A percentile compares a stretch with the other conserved stretches of the same genome.
These are phyloP conservation scores for Cardamine resedifolia DNA, from an alignment of 345 rosid species.

Conservation along the genomic window DNA sequence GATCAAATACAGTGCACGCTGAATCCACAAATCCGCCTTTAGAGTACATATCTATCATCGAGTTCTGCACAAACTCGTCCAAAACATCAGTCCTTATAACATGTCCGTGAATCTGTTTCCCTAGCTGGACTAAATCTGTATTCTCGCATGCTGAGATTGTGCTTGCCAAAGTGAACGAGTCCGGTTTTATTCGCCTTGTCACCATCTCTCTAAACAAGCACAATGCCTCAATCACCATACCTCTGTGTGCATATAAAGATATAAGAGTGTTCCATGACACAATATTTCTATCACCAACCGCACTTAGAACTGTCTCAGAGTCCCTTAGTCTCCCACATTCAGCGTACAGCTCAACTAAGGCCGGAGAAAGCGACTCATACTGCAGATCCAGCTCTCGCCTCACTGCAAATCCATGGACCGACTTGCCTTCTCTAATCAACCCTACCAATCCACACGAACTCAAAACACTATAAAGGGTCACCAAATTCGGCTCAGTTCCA, in stretches of 20 bases:
- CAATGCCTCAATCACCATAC: slow-evolving; percentile 54
- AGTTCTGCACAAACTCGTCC: slow-evolving; percentile 59
- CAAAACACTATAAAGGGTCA: slow-evolving; percentile 61
- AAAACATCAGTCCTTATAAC: slow-evolving; percentile 39
- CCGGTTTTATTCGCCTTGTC: slow-evolving; percentile 47
- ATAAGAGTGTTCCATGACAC: slow-evolving; percentile 74
- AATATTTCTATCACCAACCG: slow-evolving; percentile 48
- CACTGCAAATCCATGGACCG: slow-evolving; percentile 62
- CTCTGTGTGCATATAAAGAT: slow-evolving; percentile 52
- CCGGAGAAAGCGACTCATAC: slow-evolving; percentile 58
- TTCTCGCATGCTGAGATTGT: slow-evolving; percentile 68
- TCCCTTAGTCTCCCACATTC: slow-evolving; percentile 49
- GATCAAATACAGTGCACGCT: slow-evolving; percentile 47
- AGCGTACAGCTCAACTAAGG: slow-evolving; percentile 63
- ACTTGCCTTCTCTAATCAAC: slow-evolving; percentile 63
- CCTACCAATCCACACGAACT: slow-evolving; percentile 63
- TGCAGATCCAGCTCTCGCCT: slow-evolving; percentile 44
- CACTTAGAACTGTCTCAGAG: slow-evolving; percentile 47
- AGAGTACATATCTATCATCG: slow-evolving; percentile 62
- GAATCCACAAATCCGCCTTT: slow-evolving; percentile 53
- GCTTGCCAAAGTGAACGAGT: slow-evolving; percentile 68
- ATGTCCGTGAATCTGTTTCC: slow-evolving; percentile 71
- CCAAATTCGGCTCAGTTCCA: slow-evolving; percentile 50
- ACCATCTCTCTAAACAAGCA: slow-evolving; percentile 54
- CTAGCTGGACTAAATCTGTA: slow-evolving; percentile 47